phyloP scores from a whole-genome alignment of 2,329 filamentous ascomycete genomes.

The Stagonosporopsis vannaccii region DNA sequence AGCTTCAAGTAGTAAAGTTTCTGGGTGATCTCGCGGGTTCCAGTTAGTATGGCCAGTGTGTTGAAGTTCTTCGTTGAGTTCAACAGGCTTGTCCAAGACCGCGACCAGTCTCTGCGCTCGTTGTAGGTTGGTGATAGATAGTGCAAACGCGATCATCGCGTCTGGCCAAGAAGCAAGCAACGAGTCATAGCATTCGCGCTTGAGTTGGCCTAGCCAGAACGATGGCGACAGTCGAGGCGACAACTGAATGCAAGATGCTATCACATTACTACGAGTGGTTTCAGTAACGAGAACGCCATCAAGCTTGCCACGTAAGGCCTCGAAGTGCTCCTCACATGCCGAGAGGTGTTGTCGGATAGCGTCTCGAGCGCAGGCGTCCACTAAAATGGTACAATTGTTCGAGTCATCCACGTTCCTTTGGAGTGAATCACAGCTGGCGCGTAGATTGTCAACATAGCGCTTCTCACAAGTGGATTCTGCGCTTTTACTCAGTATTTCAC shows the following conservation, averaged over 20 bases:
- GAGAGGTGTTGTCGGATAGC: conserved; percentile 17
- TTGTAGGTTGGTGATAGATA: conserved; percentile 40
- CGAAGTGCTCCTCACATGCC: conserved; percentile 24
- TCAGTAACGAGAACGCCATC: not conserved
- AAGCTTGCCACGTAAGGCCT: conserved; percentile 11
- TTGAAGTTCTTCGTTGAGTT: conserved; percentile 40
- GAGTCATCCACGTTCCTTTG: not conserved
- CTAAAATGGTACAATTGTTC: not conserved
- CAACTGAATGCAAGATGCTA: conserved; percentile 2
- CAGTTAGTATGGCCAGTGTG: conserved; percentile 62
- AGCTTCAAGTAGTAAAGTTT: conserved; percentile 69
- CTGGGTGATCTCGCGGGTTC: conserved; percentile 60
- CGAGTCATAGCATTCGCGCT: conserved; percentile 16
- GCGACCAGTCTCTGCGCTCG: conserved; percentile 36
- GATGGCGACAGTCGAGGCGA: not conserved
- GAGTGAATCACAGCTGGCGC: conserved; percentile 28
- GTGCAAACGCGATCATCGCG: conserved; percentile 32
- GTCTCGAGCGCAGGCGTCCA: not conserved
- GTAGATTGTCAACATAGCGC: conserved; percentile 29
- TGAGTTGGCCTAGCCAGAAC: not conserved
- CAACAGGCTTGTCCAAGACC: conserved; percentile 20
- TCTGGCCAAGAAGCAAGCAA: conserved; percentile 34
- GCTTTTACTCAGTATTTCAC: conserved; percentile 12
- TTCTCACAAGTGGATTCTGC: conserved; percentile 28
- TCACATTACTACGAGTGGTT: not conserved